A percentile compares a stretch with the other conserved stretches of the same genome.
Conservation (phyloP, 2,329 filamentous ascomycete species). For the Fusarium proliferatum region DNA sequence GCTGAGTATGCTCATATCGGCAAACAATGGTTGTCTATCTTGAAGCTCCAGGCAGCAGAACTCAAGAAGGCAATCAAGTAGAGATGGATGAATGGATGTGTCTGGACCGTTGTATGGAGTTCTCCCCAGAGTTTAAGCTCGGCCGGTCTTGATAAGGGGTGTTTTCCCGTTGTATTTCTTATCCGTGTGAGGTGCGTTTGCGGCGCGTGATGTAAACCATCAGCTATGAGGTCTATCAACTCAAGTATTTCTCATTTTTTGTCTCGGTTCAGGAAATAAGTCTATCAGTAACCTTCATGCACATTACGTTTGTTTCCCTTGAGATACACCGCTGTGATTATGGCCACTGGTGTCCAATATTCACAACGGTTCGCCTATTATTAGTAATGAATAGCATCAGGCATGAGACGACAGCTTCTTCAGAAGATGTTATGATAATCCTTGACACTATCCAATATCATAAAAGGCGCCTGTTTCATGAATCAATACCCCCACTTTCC, state of each 20-base stretch:
- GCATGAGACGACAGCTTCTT: neutral
- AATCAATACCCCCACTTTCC: neutral
- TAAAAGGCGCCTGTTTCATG: fast-evolving
- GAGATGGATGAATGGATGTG: neutral
- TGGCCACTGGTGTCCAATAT: neutral
- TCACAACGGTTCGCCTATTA: neutral
- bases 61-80: neutral
- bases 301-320: neutral
- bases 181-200: too few relatives aligned
- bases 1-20: neutral
- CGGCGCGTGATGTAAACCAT: too few relatives aligned
- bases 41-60: neutral
- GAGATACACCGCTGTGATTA: too few relatives aligned
- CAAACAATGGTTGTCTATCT: neutral
- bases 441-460: fast-evolving
- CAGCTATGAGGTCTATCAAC: too few relatives aligned
- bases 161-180: fast-evolving
- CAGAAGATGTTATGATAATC: fast-evolving
- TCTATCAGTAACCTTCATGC: neutral
- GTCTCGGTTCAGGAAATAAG: neutral
- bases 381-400: too few relatives aligned
- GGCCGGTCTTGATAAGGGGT: neutral
- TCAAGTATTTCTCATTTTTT: neutral
- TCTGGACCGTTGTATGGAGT: neutral
- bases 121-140: neutral